A percentile compares a stretch with the other conserved stretches of the same genome.
These are phyloP conservation scores for Ganoderma meredithae DNA, from an alignment of 1,284 basidiomycete species.

Conservation along the genomic window DNA sequence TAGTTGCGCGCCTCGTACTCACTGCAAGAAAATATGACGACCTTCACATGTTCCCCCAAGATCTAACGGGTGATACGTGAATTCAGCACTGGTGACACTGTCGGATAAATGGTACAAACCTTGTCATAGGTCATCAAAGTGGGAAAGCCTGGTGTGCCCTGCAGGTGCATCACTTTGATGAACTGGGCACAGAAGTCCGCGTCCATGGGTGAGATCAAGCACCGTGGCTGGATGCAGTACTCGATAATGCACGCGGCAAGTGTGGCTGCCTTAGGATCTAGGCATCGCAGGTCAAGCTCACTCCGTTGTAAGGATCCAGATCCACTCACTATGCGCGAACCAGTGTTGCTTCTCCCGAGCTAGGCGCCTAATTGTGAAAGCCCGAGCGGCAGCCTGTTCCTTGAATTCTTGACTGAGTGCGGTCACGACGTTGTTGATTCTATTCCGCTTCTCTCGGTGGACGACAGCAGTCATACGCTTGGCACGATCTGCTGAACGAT, in stretches of 20 bases:
- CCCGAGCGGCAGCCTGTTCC: slow-evolving; percentile 75
- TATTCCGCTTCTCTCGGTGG: slow-evolving; percentile 67
- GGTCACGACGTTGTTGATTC: slow-evolving; percentile 63
- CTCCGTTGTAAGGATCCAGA: background rate
- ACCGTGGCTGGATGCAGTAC: slow-evolving; percentile 93
- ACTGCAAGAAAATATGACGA: slow-evolving; percentile 90
- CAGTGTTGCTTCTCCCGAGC: slow-evolving; percentile 86
- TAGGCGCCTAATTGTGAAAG: slow-evolving; percentile 80
- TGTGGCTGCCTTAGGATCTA: slow-evolving; percentile 56
- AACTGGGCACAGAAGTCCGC: slow-evolving; percentile 95
- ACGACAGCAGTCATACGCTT: slow-evolving; percentile 60
- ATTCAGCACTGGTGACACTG: background rate
- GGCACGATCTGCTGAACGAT: slow-evolving; percentile 68
- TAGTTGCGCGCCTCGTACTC: slow-evolving; percentile 97
- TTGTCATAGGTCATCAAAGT: slow-evolving; percentile 89
- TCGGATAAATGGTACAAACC: slow-evolving; percentile 48
- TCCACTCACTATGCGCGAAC: slow-evolving; percentile 77
- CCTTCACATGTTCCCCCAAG: slow-evolving; percentile 84
- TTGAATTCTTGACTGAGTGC: slow-evolving; percentile 74
- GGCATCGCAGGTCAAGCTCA: background rate
- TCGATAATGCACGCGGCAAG: slow-evolving; percentile 79
- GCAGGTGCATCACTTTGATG: slow-evolving; percentile 85
- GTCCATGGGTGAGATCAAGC: slow-evolving; percentile 93
- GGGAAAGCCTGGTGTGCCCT: slow-evolving; percentile 88
- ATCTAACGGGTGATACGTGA: slow-evolving; percentile 54